Evolutionary conservation across 2,329 filamentous ascomycete genomes (phyloP).

Genomic region (Neophaeococcomyces aloes): DNA sequence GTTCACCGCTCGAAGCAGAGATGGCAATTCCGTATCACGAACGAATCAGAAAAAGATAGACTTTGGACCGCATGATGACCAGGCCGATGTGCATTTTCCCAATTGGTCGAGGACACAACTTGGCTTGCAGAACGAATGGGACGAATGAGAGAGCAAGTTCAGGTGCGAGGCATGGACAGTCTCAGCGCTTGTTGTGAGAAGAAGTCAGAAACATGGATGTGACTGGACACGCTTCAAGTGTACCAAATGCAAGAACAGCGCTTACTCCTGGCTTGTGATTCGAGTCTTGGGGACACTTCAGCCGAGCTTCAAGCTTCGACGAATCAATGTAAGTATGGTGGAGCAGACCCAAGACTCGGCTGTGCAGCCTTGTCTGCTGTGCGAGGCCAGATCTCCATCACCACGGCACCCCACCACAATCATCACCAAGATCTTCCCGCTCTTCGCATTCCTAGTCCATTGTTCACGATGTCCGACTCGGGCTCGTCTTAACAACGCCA

Average conservation of each 20-base stretch:
- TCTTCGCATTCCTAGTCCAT: not conserved
- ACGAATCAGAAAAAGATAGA: not conserved
- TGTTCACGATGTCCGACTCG: not conserved
- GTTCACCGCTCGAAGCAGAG: not conserved
- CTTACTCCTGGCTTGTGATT: constrained; percentile 1
- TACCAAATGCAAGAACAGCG: constrained; percentile 2
- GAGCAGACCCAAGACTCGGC: no score
- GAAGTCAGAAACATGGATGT: constrained; percentile 4
- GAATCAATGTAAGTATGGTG: no score
- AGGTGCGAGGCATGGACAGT: not conserved
- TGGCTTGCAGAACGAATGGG: not conserved
- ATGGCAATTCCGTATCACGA: not conserved
- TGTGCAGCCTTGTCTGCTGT: not conserved
- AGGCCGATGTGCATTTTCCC: no score
- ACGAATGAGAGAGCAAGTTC: not conserved
- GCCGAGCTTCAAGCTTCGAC: no score
- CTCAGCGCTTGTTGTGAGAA: not conserved
- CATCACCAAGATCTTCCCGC: not conserved
- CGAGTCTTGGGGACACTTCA: not conserved
- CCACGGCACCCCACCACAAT: not conserved
- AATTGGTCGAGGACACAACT: no score
- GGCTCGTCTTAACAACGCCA: not conserved
- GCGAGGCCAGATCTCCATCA: constrained; percentile 2
- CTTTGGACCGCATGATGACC: not conserved
- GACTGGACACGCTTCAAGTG: constrained; percentile 7